Evolutionary conservation across 345 rosid genomes (phyloP).

Genomic region (Kernera saxatilis): DNA sequence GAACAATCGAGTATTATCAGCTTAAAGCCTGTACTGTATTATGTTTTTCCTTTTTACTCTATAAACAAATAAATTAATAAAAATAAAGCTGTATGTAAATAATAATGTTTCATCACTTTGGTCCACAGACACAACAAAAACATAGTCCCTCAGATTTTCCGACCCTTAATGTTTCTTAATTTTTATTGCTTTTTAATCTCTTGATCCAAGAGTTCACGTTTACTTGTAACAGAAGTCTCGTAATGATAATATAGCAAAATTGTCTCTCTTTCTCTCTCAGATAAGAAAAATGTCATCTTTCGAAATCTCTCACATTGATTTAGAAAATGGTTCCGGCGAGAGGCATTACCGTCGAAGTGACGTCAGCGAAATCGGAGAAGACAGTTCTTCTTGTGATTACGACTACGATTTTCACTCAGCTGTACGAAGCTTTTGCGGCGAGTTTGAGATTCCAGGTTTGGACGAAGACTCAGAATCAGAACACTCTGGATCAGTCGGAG

Average conservation of each 20-base stretch:
- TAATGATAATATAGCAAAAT: constrained; percentile 19
- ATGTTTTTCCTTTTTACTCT: neutral
- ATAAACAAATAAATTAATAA: neutral
- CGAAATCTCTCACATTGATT: constrained; percentile 20
- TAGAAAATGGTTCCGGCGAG: constrained; percentile 18
- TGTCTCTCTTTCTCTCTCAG: neutral
- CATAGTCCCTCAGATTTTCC: constrained; percentile 20
- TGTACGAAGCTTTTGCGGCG: constrained; percentile 33
- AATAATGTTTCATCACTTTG: constrained; percentile 24
- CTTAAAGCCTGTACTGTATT: constrained; percentile 29
- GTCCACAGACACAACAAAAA: constrained; percentile 32
- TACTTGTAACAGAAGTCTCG: constrained; percentile 34
- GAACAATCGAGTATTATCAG: constrained; percentile 24
- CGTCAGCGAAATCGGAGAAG: constrained; percentile 24
- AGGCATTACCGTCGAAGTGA: constrained; percentile 23
- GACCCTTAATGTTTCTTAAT: neutral
- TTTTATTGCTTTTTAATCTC: constrained; percentile 10
- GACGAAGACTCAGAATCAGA: constrained; percentile 6
- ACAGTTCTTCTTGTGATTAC: constrained; percentile 29
- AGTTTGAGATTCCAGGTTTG: constrained; percentile 25
- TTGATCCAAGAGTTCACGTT: constrained; percentile 33
- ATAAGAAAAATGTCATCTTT: constrained; percentile 23
- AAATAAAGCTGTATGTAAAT: constrained; percentile 14
- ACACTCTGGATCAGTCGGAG: neutral
- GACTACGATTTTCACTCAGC: constrained; percentile 36